Percentiles rank a stretch among this genome's conserved stretches.
Conservation (phyloP, 2,329 filamentous ascomycete genomes). For the Paradendryphiella salina region DNA sequence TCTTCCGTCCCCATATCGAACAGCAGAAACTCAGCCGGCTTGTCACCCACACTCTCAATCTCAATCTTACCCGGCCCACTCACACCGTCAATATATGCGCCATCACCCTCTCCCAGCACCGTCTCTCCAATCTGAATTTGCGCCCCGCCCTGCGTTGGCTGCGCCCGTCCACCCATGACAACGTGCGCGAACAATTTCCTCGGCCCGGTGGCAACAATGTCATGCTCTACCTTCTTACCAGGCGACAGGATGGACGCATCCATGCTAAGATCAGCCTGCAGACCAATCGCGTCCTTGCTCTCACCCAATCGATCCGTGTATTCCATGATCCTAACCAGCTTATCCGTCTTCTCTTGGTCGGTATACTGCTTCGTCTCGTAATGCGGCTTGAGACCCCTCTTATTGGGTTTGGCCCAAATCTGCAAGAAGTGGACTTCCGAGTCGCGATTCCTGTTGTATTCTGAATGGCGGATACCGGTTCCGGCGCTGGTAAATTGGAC, state of each 20-base stretch:
- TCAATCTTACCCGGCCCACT: constrained; percentile 51
- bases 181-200: constrained; percentile 80
- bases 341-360: constrained; percentile 72
- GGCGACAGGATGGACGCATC: constrained; percentile 73
- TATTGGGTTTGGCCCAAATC: constrained; percentile 85
- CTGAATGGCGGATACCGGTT: constrained; percentile 76
- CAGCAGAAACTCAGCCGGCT: constrained; percentile 53
- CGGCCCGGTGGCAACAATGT: constrained; percentile 65
- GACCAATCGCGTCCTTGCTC: constrained; percentile 72
- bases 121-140: constrained; percentile 71
- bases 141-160: constrained; percentile 69
- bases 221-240: constrained; percentile 69
- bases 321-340: constrained; percentile 75
- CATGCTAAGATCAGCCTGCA: constrained; percentile 85
- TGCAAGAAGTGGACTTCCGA: constrained; percentile 82
- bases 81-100: constrained; percentile 68
- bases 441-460: constrained; percentile 74
- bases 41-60: constrained; percentile 54
- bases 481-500: constrained; percentile 92
- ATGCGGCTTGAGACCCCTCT: constrained; percentile 68
- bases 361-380: constrained; percentile 76
- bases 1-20: constrained; percentile 53
- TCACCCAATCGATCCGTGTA: constrained; percentile 67
- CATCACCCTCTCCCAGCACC: constrained; percentile 75
- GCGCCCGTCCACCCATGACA: constrained; percentile 63